Conservation (phyloP, 208 protist species). For the Trichomonas tenax region DNA sequence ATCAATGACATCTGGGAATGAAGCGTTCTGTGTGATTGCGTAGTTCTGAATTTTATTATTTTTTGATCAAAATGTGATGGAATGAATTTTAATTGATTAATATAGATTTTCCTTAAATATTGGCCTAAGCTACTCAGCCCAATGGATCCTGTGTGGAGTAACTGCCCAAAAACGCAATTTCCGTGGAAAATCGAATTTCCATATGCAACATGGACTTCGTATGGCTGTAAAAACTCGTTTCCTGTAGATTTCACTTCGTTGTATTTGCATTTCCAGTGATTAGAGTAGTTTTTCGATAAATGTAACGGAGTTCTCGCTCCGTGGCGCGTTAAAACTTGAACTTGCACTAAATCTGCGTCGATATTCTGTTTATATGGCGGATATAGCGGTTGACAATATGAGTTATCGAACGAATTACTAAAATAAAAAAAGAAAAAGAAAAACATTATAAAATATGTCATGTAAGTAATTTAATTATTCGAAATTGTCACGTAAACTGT, state of each 20-base stretch:
- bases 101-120: neutral
- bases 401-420: neutral
- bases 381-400: neutral
- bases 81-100: neutral
- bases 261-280: neutral
- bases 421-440: neutral
- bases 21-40: neutral
- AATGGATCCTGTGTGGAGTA: neutral
- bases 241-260: neutral
- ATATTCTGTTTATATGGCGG: neutral
- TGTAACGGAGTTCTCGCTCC: constrained; percentile 3
- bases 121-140: neutral
- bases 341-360: neutral
- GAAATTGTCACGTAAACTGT: no score
- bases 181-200: neutral
- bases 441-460: no score
- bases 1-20: neutral
- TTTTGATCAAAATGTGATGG: neutral
- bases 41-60: neutral
- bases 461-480: no score
- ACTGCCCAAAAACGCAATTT: neutral
- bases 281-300: neutral
- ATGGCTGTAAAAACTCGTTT: neutral
- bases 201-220: neutral
- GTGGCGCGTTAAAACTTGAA: neutral